Evolutionary conservation across 2,329 filamentous ascomycete genomes (phyloP), one percentile per base, ranked within the genome.

Genomic region (Ambrosiella beaveri): DNA sequence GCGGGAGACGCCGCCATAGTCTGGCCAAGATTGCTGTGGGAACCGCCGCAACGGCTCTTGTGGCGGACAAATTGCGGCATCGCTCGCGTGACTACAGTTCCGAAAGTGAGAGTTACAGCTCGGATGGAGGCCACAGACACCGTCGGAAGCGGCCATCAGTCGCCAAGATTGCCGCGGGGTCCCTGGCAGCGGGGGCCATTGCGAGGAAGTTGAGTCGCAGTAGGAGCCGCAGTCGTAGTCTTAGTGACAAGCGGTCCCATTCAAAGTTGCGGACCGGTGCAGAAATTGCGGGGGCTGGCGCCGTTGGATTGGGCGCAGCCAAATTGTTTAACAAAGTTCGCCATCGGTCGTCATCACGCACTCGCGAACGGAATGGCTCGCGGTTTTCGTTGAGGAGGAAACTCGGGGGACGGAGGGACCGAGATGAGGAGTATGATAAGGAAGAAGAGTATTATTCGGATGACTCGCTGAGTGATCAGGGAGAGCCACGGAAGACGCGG

Each of bases 321-420:
- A 81, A 81, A 66, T 65, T 82, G 19, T 83, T 79, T 68, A 78
- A 83, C 67, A 74, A 73, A 53, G 76, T 75, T 63, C 75, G 58
- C 2, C 35, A 52, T 38, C 44, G 80, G 67, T 76, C 81, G 9
- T 45, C 69, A 71, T 61, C 66, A 67, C 50, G 65, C 69, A 52
- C 65, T 68, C 64, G 65, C 65, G 57, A 66, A 58, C 61, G 60
- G 8, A 63, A 62, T 17, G 15, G 38, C 7, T 51, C 47, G 1
- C 62, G 63, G 5, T 57, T 57, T 37, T 57, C 56, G 27, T 38
- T 57, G 3, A 47, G 35, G 7, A 17, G 49, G 27, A 27, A 27
- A 27, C 27, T 27, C n/a, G 11, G 52, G 6, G 56, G 59, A 8
- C 63, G 63, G 37, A 64, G 62, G 44, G 63, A 36, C 15, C 56